Evolutionary conservation across 352 stramenopile species (phyloP).

Genomic region (Globisporangium echinulatum): DNA sequence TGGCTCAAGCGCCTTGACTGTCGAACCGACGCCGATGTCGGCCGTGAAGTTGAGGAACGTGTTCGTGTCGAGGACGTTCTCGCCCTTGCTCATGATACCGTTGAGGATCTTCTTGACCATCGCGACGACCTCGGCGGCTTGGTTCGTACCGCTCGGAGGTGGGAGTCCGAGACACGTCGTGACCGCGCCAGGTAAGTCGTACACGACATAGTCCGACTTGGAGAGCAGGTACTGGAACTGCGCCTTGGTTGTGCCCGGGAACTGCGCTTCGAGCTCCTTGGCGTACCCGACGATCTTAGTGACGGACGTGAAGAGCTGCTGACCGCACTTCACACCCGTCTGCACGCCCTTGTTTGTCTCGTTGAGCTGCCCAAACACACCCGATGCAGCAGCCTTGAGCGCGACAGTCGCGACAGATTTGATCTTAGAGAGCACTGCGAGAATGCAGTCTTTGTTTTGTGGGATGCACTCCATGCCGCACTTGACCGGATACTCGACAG

Average conservation of each 20-base stretch:
- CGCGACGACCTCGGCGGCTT: constrained; percentile 3
- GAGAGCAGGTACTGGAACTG: constrained; percentile 39
- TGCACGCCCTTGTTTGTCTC: constrained; percentile 33
- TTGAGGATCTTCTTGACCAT: constrained; percentile 12
- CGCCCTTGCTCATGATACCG: constrained; percentile 26
- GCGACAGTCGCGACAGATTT: too few relatives aligned
- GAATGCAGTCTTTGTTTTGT: too few relatives aligned
- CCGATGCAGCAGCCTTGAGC: too few relatives aligned
- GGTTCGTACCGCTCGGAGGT: constrained; percentile 1
- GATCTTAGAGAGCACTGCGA: too few relatives aligned
- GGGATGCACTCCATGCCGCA: too few relatives aligned
- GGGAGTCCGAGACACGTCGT: constrained; percentile 31
- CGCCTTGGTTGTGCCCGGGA: constrained; percentile 35
- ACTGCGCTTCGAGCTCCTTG: constrained; percentile 25
- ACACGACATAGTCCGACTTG: constrained; percentile 49
- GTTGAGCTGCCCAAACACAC: neutral
- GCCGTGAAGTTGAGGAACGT: constrained; percentile 29
- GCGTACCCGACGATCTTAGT: constrained; percentile 37
- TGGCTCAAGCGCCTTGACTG: constrained; percentile 1
- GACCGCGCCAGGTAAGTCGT: constrained; percentile 42
- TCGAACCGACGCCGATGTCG: constrained; percentile 7
- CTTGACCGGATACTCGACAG: too few relatives aligned
- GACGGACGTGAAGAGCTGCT: constrained; percentile 37
- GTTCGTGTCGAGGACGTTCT: constrained; percentile 23
- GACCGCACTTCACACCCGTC: constrained; percentile 35